phyloP scores from a whole-genome alignment of 108 stramenopile species.

The Nannochloropsis salina region DNA sequence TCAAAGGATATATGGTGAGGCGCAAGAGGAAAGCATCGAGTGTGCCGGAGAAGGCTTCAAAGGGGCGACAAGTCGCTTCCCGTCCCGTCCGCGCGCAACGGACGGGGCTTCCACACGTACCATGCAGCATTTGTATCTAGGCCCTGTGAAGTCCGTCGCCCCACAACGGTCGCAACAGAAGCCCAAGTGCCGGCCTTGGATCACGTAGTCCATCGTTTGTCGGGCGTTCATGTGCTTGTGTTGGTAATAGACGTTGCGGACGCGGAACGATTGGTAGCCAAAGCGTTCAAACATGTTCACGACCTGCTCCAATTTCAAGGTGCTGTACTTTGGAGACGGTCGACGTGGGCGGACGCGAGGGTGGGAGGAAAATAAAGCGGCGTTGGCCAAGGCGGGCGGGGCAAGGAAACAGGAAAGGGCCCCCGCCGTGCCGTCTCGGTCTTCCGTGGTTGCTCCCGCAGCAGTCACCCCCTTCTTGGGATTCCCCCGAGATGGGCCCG shows the following conservation, averaged over 20 bases:
- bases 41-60: too few species aligned
- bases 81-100: too few species aligned
- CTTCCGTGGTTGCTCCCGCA: neutral
- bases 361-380: neutral
- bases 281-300: constrained; percentile 11
- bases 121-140: neutral
- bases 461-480: neutral
- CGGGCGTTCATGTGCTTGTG: neutral
- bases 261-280: constrained; percentile 7
- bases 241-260: neutral
- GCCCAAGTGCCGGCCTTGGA: neutral
- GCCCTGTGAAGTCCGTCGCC: constrained; percentile 3
- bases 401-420: neutral
- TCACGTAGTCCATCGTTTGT: neutral
- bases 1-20: neutral
- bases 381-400: neutral
- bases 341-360: neutral
- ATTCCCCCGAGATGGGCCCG: neutral
- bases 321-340: neutral
- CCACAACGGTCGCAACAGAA: neutral
- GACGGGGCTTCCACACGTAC: neutral
- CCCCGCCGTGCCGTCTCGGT: neutral
- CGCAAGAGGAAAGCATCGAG: too few species aligned
- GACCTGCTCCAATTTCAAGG: neutral
- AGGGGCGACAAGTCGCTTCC: too few species aligned